phyloP scores from a whole-genome alignment of 2,329 filamentous ascomycete species.

The Fusarium caatingaense region DNA sequence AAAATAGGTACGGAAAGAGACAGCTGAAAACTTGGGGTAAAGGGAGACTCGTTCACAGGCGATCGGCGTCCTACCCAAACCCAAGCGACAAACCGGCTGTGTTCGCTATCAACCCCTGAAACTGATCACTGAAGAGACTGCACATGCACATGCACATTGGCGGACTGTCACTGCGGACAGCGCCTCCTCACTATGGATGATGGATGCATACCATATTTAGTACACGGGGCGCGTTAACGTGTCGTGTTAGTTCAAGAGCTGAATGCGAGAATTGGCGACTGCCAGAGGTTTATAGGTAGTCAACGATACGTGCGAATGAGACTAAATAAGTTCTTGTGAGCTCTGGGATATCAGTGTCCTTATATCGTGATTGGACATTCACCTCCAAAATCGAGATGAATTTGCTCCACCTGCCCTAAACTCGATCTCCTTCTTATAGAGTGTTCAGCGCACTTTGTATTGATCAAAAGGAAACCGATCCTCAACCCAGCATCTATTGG shows the following conservation, averaged over 20 bases:
- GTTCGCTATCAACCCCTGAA: slow-evolving; percentile 1
- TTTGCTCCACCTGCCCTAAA: neutral
- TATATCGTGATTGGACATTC: slow-evolving; percentile 15
- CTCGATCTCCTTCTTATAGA: neutral
- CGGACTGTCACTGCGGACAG: neutral
- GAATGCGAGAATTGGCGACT: neutral
- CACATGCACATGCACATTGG: neutral
- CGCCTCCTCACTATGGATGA: slow-evolving; percentile 4
- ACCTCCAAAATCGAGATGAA: neutral
- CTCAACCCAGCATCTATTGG: neutral
- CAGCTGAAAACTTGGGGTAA: neutral
- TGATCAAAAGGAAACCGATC: neutral
- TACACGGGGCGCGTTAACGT: slow-evolving; percentile 8
- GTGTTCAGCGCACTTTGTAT: neutral
- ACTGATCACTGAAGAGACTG: slow-evolving; percentile 3
- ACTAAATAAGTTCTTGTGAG: neutral
- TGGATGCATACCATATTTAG: neutral
- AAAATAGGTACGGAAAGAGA: neutral
- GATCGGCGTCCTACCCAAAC: slow-evolving; percentile 12
- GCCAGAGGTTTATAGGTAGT: neutral
- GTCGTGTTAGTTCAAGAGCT: neutral
- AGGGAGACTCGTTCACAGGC: neutral
- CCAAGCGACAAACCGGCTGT: neutral
- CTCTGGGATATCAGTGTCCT: neutral
- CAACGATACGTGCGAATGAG: neutral